Conservation (phyloP, 305 asterid genomes). For the Fraxinus paxiana region DNA sequence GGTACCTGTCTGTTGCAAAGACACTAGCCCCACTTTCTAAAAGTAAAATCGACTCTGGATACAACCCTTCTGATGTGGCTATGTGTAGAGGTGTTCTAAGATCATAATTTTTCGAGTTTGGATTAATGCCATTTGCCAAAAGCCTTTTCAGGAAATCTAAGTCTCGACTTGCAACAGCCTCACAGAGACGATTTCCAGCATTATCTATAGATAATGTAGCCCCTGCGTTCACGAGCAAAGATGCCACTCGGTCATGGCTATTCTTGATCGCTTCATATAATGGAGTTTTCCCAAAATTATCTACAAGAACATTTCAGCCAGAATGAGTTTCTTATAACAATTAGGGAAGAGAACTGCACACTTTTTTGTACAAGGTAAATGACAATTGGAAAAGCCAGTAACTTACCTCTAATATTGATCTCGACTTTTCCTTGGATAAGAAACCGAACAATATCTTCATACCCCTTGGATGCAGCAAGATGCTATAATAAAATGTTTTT, state of each 20-base stretch:
- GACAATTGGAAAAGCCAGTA: neutral
- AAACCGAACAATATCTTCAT: conserved; percentile 35
- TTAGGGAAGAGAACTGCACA: neutral
- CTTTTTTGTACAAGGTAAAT: neutral
- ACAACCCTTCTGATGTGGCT: conserved; percentile 66
- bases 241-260: conserved; percentile 47
- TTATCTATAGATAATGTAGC: conserved; percentile 44
- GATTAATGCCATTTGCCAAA: conserved; percentile 50
- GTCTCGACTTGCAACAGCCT: conserved; percentile 50
- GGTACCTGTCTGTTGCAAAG: conserved; percentile 58
- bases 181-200: conserved; percentile 50
- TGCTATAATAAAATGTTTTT: conserved; percentile 36
- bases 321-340: neutral
- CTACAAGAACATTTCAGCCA: conserved; percentile 24
- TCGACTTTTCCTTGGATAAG: conserved; percentile 35
- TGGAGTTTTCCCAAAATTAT: conserved; percentile 52
- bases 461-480: conserved; percentile 62
- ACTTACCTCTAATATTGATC: conserved; percentile 44
- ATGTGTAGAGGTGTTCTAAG: conserved; percentile 64
- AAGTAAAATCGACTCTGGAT: conserved; percentile 35
- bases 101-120: conserved; percentile 65
- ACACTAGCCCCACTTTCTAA: conserved; percentile 67
- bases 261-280: conserved; percentile 62
- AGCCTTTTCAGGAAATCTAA: conserved; percentile 43
- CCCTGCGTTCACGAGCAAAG: conserved; percentile 47